These are phyloP conservation scores for Cladophialophora chaetospira DNA, from an alignment of 2,329 filamentous ascomycete genomes.

Conservation along the genomic window DNA sequence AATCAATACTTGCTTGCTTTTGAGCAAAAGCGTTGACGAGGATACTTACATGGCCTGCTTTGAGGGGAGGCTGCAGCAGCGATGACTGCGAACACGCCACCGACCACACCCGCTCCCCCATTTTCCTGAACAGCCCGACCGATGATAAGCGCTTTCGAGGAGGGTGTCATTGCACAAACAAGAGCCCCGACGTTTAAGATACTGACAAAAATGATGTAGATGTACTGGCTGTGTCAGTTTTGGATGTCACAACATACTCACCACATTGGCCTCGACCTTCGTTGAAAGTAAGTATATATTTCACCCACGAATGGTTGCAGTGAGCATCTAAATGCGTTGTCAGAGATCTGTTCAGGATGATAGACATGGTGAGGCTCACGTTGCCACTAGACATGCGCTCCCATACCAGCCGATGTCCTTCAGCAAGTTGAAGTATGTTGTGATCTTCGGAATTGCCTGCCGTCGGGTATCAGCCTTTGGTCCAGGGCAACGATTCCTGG, in stretches of 20 bases:
- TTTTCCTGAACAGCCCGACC: slow-evolving; percentile 40
- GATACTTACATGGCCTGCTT: slow-evolving; percentile 34
- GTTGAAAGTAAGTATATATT: slow-evolving; percentile 49
- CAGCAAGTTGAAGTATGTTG: slow-evolving; percentile 40
- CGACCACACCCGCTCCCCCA: slow-evolving; percentile 38
- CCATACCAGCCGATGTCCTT: slow-evolving; percentile 43
- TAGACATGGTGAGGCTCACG: slow-evolving; percentile 9
- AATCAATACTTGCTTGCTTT: too few species aligned
- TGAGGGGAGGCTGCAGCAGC: slow-evolving; percentile 37
- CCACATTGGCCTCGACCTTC: slow-evolving; percentile 14
- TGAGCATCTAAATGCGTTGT: slow-evolving; percentile 40
- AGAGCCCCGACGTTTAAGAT: slow-evolving; percentile 39
- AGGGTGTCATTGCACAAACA: slow-evolving; percentile 37
- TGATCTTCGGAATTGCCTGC: slow-evolving; percentile 40
- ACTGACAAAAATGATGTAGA: slow-evolving; percentile 37
- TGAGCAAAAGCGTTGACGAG: neutral
- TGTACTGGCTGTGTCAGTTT: slow-evolving; percentile 5
- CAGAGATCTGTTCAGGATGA: neutral
- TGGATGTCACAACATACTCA: neutral
- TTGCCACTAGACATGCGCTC: slow-evolving; percentile 37
- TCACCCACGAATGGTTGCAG: slow-evolving; percentile 52
- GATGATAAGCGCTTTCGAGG: slow-evolving; percentile 36
- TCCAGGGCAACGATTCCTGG: slow-evolving; percentile 29
- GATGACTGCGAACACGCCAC: slow-evolving; percentile 49
- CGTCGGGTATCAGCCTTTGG: slow-evolving; percentile 34